phyloP scores from a whole-genome alignment of 441 rosid genomes.

The Populus tomentosa region DNA sequence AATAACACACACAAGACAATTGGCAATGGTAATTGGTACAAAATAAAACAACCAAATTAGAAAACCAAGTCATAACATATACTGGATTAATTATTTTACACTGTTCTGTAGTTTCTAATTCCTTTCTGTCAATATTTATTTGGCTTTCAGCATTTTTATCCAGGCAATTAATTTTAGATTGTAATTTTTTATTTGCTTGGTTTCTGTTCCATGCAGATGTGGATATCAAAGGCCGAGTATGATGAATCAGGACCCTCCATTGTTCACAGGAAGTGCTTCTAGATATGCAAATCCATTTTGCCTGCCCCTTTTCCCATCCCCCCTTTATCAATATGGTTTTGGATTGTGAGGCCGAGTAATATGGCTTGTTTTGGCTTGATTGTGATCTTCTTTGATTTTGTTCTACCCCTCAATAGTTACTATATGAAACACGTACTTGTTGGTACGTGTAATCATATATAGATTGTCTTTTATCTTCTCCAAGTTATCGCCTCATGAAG shows the following conservation, averaged over 20 bases:
- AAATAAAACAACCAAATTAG: not conserved
- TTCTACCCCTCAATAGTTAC: not conserved
- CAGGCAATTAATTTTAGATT: not conserved
- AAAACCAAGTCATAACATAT: not conserved
- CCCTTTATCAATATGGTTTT: not conserved
- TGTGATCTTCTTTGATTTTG: not conserved
- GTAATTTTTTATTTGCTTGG: not conserved
- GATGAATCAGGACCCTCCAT: not conserved
- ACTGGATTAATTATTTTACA: too few relatives aligned
- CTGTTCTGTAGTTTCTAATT: not conserved
- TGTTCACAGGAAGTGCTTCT: not conserved
- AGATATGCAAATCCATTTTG: not conserved
- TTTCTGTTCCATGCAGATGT: constrained; percentile 19
- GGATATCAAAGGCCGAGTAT: constrained; percentile 32
- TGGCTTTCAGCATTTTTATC: not conserved
- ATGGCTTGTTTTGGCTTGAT: not conserved
- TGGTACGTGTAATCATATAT: too few relatives aligned
- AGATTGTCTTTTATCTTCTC: not conserved
- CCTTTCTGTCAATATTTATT: not conserved
- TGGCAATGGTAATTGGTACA: not conserved
- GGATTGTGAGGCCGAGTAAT: not conserved
- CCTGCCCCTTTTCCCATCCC: not conserved
- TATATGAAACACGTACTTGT: not conserved
- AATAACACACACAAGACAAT: not conserved
- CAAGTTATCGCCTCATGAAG: not conserved